Base-by-base conservation (phyloP, 768 basidiomycete genomes). In the Leccinum arenicola region DNA sequence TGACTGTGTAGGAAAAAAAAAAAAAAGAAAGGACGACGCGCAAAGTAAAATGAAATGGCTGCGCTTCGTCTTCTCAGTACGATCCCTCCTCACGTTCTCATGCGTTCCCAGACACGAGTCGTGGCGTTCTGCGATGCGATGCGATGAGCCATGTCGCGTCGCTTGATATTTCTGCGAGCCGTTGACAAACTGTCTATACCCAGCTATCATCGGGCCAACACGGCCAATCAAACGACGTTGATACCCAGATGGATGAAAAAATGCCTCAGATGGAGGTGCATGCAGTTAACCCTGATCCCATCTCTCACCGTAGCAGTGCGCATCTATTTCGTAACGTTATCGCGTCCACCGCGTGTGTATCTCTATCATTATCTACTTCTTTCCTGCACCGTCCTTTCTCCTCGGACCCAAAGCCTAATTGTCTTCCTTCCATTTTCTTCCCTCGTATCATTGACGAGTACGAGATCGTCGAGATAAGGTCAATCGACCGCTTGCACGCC, bases 401-500 rank as follows among this genome's bases (percentile, higher is more conserved):
- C 59, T 67, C 68, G 68, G 66, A 63, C 23, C 2, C 36, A 35
- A 63, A 64, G 52, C 19, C 49, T 60, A 59, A 38, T 43, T 52
- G 43, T 45, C 43, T 45, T 19, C 43, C 43, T 45, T 45, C 19
- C 43, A 2, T 31, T 25, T 40, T n/a, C 23, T 19, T 21, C 15
- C n/a, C 43, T 12, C 17, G 43, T 45, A 45, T 45, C 21, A 21
- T 52, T 14, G 21, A 21, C 21, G 15, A 35, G 19, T 21, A 15
- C n/a, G 50, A 19, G n/a, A 19, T 17, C 29, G 31, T 51, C 50
- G 50, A 33, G 50, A 51, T 50, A 50, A 50, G 33, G 35, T 52
- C 51, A 76, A 47, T 88, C 87, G 47, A 94, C 77, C 17, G 89
- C 95, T 75, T 98, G 96, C 51, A 90, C 87, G 54, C 95, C 95